Conservation (phyloP, 2,329 filamentous ascomycete species). For the Blastomyces percursus region DNA sequence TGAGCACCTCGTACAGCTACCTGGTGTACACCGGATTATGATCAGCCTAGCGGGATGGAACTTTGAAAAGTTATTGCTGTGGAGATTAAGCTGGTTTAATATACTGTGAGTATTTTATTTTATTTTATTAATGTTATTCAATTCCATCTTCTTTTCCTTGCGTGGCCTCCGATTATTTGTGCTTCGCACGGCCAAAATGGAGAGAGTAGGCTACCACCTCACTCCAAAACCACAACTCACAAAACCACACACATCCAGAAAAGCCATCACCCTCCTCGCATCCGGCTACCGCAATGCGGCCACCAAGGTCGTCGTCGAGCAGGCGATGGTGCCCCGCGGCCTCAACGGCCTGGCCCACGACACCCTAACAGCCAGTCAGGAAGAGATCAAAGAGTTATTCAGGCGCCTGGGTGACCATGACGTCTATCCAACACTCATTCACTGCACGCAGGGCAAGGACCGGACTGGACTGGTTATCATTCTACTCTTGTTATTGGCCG, state of each 20-base stretch:
- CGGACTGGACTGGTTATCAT: conserved; percentile 63
- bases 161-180: no score
- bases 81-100: conserved; percentile 56
- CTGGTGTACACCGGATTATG: conserved; percentile 51
- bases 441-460: conserved; percentile 87
- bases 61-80: conserved; percentile 58
- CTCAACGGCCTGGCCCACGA: conserved; percentile 59
- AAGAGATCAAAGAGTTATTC: conserved; percentile 58
- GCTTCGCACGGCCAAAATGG: not conserved
- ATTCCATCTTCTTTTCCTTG: not conserved
- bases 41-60: conserved; percentile 64
- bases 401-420: conserved; percentile 46
- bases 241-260: conserved; percentile 28
- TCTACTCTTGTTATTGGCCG: conserved; percentile 51
- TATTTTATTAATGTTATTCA: not conserved
- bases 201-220: no score
- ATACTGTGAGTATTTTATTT: conserved; percentile 42
- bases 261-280: conserved; percentile 52
- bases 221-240: not conserved
- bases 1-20: conserved; percentile 50
- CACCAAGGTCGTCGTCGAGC: conserved; percentile 55
- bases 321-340: conserved; percentile 63
- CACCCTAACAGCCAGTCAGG: conserved; percentile 56
- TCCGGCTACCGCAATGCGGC: conserved; percentile 58
- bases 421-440: conserved; percentile 57